phyloP scores from a whole-genome alignment of 1,284 basidiomycete genomes.

The Puccinia brachypodii region DNA sequence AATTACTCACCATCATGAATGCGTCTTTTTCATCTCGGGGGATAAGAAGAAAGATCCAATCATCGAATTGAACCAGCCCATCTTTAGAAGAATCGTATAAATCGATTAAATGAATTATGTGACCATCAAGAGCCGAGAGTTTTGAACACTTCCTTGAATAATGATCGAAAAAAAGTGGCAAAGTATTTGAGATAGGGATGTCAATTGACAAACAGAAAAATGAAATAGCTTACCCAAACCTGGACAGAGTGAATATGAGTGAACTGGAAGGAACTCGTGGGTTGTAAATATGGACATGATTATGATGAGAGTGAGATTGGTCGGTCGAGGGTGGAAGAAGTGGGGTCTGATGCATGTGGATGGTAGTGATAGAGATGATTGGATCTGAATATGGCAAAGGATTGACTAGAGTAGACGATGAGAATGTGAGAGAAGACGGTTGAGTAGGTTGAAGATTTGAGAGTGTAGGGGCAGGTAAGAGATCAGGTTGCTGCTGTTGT shows the following conservation, averaged over 20 bases:
- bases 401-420: constrained; percentile 12
- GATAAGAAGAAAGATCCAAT: constrained; percentile 16
- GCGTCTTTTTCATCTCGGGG: not conserved
- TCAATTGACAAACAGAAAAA: not conserved
- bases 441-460: not conserved
- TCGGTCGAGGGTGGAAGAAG: not conserved
- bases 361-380: constrained; percentile 11
- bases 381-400: constrained; percentile 20
- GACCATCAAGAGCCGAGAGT: constrained; percentile 38
- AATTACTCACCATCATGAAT: not conserved
- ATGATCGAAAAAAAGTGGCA: not conserved
- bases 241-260: constrained; percentile 13
- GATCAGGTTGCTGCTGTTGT: constrained; percentile 5
- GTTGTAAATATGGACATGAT: constrained; percentile 2
- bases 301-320: not conserved
- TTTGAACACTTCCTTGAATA: constrained; percentile 41
- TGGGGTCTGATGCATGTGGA: not conserved
- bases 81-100: constrained; percentile 24
- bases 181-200: not conserved
- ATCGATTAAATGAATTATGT: constrained; percentile 25
- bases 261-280: not conserved
- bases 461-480: not conserved
- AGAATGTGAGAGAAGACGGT: constrained; percentile 1
- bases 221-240: not conserved
- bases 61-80: constrained; percentile 25